Evolutionary conservation across 352 stramenopile species (phyloP).

Genomic region (Blastocystis sp.): DNA sequence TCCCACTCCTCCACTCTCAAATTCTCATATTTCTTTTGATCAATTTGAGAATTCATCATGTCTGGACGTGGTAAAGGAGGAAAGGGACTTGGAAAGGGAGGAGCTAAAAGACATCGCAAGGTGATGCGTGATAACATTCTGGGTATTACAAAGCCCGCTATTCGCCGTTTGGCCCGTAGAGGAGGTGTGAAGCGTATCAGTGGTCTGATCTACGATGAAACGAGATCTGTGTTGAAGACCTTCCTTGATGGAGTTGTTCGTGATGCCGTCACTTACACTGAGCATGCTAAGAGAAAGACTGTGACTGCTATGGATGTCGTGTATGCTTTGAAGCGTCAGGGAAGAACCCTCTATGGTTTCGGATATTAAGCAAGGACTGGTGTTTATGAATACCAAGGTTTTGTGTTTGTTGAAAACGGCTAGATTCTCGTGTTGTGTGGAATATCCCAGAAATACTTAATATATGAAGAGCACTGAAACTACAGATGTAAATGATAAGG

Average conservation of each 20-base stretch:
- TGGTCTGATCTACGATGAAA: conserved; percentile 96
- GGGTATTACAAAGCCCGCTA: conserved; percentile 88
- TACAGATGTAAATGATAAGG: background rate
- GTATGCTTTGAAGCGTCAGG: conserved; percentile 93
- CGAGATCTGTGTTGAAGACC: conserved; percentile 92
- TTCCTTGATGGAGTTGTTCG: conserved; percentile 97
- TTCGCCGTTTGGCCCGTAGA: conserved; percentile 94
- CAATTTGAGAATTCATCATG: conserved; percentile 73
- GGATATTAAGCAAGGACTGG: conserved; percentile 70
- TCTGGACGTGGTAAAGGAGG: conserved; percentile 81
- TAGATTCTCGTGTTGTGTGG: background rate
- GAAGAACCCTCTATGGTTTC: conserved; percentile 90
- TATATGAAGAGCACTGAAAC: background rate
- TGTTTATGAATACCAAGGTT: conserved; percentile 64
- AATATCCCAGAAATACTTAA: background rate
- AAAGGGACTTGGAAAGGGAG: conserved; percentile 80
- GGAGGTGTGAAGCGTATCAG: conserved; percentile 95
- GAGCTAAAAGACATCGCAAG: conserved; percentile 82
- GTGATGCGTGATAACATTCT: conserved; percentile 85
- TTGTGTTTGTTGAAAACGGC: conserved; percentile 27
- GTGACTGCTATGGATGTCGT: conserved; percentile 96
- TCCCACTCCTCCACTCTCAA: conserved; percentile 85
- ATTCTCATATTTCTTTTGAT: conserved; percentile 89
- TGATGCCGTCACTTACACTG: conserved; percentile 90
- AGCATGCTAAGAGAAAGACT: conserved; percentile 90